Base-by-base conservation (phyloP, 352 stramenopile species). In the Phytophthora chlamydospora region DNA sequence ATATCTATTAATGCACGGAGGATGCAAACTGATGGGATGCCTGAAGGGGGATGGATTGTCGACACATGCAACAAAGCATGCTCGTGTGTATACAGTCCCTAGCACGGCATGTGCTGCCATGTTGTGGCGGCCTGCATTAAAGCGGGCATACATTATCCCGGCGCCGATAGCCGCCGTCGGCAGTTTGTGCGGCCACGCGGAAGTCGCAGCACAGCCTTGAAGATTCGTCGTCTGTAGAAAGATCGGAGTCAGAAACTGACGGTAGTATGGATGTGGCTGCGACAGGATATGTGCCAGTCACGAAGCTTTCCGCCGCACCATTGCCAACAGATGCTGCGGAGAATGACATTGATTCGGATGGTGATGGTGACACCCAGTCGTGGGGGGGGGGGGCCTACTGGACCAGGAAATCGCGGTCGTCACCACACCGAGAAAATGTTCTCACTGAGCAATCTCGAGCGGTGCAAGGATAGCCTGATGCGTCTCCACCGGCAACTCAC, bases 1-100 rank as follows among this genome's bases (percentile, higher is more conserved):
- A 41, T 24, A 6, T 51, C 39, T 6, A 29, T 33, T 10, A 59
- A 59, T 17, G 16, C 16, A 4, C 31, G 51, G 17, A 29, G 40
- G 13, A 59, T 36, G 39, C 39, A 50, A 10, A 50, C 17, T 10
- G 27, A 59, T 35, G 19, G 8, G 4, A 59, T 59, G 51, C 40
- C 51, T 13, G 31, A n/a, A 27, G 40, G 39, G 17, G 40, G 31
- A 4, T 59, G 51, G 40, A 24, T 36, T 12, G 32, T 59, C 5
- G 39, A 51, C 14, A 59, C 31, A 1, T 5, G 17, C 9, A 49
- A 31, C 6, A 43, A 33, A 13, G 27, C 48, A 5, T 47, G 48
- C 24, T 6, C 16, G 7, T 56, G 48, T 34, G n/a, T 42, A 11
- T 56, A 56, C 14, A 36, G 46, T 14, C 4, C 2, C 16, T 46